Conservation (phyloP, 1,284 basidiomycete genomes). For the Macrocystidia cucumis region DNA sequence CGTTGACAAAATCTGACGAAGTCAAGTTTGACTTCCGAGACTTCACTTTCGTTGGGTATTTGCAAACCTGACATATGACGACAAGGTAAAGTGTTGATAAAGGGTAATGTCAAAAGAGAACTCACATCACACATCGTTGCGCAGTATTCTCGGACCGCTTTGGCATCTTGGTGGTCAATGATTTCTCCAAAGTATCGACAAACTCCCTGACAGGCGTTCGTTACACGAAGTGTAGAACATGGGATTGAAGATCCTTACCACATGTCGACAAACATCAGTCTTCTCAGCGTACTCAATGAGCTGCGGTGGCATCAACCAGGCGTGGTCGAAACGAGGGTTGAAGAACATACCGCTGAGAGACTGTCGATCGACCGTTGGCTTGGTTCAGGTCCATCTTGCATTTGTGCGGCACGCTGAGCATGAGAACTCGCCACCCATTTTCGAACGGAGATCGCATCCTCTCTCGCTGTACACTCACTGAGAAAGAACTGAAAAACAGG, state of each 20-base stretch:
- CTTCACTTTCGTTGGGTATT: constrained; percentile 58
- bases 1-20: constrained; percentile 17
- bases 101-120: constrained; percentile 7
- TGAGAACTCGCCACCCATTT: constrained; percentile 43
- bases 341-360: constrained; percentile 46
- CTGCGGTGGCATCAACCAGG: constrained; percentile 23
- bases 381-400: constrained; percentile 45
- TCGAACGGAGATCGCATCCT: constrained; percentile 57
- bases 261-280: constrained; percentile 60
- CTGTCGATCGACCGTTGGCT: constrained; percentile 64
- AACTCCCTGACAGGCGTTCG: constrained; percentile 39
- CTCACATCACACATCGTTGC: constrained; percentile 80
- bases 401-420: constrained; percentile 33
- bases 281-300: constrained; percentile 65
- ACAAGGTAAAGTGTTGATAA: neutral
- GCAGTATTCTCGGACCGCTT: constrained; percentile 51
- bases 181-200: constrained; percentile 81
- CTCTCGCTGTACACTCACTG: constrained; percentile 48
- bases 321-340: neutral
- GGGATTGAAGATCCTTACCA: constrained; percentile 36
- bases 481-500: neutral
- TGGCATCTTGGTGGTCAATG: constrained; percentile 45
- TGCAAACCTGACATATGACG: constrained; percentile 50
- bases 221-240: neutral
- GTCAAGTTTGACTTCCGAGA: constrained; percentile 38